Base-by-base conservation (phyloP, 176 grass and related monocot genomes). In the Oryza australiensis region DNA sequence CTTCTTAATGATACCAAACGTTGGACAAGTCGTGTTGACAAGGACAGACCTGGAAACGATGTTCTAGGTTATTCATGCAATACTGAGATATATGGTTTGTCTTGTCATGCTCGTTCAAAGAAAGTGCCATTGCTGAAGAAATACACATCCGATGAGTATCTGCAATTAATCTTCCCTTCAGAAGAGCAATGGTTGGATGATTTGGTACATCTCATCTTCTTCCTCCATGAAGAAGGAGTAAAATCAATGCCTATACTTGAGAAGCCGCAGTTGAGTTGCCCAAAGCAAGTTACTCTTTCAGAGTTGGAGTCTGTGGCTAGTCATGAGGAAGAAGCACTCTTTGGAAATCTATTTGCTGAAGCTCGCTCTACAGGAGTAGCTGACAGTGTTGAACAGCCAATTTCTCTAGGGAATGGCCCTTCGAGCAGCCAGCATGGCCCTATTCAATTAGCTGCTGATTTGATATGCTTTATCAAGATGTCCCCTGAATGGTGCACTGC, bases 291-390 rank as follows among this genome's bases (percentile, higher is more conserved):
- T 76, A 22, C 76, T 79, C 68, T 87, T 79, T 89, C 90, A 80
- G 95, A 98, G 80, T 83, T 84, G 68, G 95, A 98, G 51, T 89
- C 75, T 78, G 82, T 88, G 75, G 75, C 70, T 49, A 91, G 84
- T 73, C 95, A 95, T n/a, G 95, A 98, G 73, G 95, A 98, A 78
- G 95, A 98, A 51, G 95, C 92, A 66, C 87, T 95, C 45, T 98
- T 98, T 77, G 95, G 92, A 35, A 85, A 98, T 83, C 90, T 98
- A 70, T 98, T 98, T 91, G 76, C 92, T 69, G 92, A 98, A 92
- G 82, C 91, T 74, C 90, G 80, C 20, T 85, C 92, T 35, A 70
- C 81, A 29, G 90, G 88, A 76, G 68, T 82, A 59, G 62, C 80
- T 80, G 95, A 98, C 79, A 86, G 46, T 66, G 68, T 81, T 86